phyloP scores from a whole-genome alignment of 345 rosid species.

The Tarenaya hassleriana region DNA sequence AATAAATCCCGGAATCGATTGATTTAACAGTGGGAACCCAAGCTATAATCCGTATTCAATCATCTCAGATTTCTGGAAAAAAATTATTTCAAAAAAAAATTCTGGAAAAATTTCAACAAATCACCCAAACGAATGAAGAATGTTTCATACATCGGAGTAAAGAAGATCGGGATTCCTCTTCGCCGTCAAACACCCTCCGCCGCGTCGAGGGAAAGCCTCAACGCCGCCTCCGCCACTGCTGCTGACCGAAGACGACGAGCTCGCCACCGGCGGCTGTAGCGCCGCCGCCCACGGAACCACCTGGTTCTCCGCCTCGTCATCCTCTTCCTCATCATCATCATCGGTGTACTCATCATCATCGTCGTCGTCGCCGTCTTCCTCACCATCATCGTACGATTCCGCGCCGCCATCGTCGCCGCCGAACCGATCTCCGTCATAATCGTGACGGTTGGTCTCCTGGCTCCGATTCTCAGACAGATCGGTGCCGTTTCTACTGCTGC shows the following conservation, averaged over 20 bases:
- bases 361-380: constrained; percentile 17
- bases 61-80: too few species aligned
- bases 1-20: not conserved
- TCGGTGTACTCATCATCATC: too few species aligned
- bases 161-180: constrained; percentile 35
- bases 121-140: not conserved
- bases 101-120: not conserved
- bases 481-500: not conserved
- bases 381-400: constrained; percentile 11
- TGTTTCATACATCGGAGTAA: constrained; percentile 47
- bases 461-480: not conserved
- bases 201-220: constrained; percentile 10
- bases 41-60: too few species aligned
- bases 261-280: constrained; percentile 35
- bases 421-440: constrained; percentile 7
- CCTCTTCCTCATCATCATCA: constrained; percentile 16
- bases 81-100: constrained; percentile 20
- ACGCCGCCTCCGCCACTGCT: too few species aligned
- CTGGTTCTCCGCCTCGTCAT: constrained; percentile 20
- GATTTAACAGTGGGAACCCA: not conserved
- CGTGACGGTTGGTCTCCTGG: constrained; percentile 2
- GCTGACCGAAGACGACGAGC: constrained; percentile 36
- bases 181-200: constrained; percentile 15
- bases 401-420: constrained; percentile 19
- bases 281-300: constrained; percentile 25